phyloP scores from a whole-genome alignment of 257 asterid genomes.

The Haberlea rhodopensis region DNA sequence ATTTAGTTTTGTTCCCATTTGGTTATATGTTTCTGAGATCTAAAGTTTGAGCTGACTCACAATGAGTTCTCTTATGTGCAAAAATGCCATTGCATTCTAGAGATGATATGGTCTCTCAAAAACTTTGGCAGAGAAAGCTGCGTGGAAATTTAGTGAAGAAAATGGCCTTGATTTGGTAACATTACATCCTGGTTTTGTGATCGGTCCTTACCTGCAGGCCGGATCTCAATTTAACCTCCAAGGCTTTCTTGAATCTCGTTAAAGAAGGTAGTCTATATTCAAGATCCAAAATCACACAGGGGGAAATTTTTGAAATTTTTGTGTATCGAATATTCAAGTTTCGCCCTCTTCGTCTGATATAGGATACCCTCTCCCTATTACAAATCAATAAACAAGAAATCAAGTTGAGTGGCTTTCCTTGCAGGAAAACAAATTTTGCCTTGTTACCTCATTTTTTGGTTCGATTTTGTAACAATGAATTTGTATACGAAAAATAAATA shows the following conservation, averaged over 20 bases:
- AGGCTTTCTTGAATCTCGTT: slow-evolving; percentile 33
- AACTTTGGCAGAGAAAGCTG: slow-evolving; percentile 65
- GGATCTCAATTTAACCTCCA: slow-evolving; percentile 37
- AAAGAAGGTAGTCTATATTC: slow-evolving; percentile 31
- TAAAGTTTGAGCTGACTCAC: neutral
- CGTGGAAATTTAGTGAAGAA: slow-evolving; percentile 48
- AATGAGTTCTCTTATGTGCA: neutral
- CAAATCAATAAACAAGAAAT: neutral
- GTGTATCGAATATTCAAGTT: neutral
- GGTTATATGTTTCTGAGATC: too few species aligned
- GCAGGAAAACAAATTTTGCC: slow-evolving; percentile 37
- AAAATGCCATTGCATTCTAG: slow-evolving; percentile 24
- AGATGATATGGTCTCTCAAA: slow-evolving; percentile 51
- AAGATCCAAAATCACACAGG: neutral
- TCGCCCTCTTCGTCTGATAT: too few species aligned
- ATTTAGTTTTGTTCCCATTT: neutral
- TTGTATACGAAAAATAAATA: too few species aligned
- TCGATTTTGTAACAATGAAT: too few species aligned
- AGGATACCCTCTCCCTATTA: too few species aligned
- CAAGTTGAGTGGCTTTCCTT: neutral
- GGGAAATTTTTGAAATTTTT: too few species aligned
- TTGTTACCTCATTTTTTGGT: too few species aligned
- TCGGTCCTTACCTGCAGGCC: slow-evolving; percentile 69
- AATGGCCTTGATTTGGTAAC: slow-evolving; percentile 51
- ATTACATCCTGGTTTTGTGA: slow-evolving; percentile 52